Conservation (phyloP, 257 asterid species). For the Hygrophila difformis region DNA sequence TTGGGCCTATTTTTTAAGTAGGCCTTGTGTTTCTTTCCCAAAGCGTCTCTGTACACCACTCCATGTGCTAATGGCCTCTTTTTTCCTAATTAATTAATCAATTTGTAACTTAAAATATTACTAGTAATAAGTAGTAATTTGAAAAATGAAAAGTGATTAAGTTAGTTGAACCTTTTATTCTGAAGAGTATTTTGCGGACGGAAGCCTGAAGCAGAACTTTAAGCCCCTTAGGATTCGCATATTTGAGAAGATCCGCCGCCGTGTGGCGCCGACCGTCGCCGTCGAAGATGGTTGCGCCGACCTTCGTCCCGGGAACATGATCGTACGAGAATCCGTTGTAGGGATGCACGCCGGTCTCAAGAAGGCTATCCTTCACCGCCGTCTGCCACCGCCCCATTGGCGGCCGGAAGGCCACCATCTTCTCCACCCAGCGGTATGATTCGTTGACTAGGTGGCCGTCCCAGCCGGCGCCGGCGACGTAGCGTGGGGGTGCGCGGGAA, state of each 20-base stretch:
- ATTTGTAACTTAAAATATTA: background rate
- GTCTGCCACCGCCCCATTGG: conserved; percentile 58
- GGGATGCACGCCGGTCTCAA: conserved; percentile 52
- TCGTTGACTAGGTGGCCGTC: conserved; percentile 41
- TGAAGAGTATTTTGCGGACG: conserved; percentile 52
- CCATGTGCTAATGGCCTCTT: conserved; percentile 53
- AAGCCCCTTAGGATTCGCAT: conserved; percentile 49
- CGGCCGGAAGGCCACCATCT: conserved; percentile 57
- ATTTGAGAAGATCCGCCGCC: conserved; percentile 71
- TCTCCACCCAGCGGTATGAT: conserved; percentile 68
- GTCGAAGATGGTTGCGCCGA: conserved; percentile 77
- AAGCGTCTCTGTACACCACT: conserved; percentile 56
- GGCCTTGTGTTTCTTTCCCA: conserved; percentile 32
- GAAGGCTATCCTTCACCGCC: conserved; percentile 56
- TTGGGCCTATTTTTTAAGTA: conserved; percentile 34
- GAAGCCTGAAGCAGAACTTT: conserved; percentile 54
- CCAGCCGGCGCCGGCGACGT: conserved; percentile 41
- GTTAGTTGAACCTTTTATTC: conserved; percentile 33
- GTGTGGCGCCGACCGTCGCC: conserved; percentile 47
- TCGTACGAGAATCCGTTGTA: conserved; percentile 68
- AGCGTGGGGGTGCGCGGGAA: conserved; percentile 41
- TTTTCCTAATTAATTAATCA: conserved; percentile 19
- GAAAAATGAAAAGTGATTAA: too few relatives aligned
- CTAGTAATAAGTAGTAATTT: too few relatives aligned
- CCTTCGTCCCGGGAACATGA: conserved; percentile 70